phyloP scores from a whole-genome alignment of 2,329 filamentous ascomycete genomes.

The Cercospora beticola region DNA sequence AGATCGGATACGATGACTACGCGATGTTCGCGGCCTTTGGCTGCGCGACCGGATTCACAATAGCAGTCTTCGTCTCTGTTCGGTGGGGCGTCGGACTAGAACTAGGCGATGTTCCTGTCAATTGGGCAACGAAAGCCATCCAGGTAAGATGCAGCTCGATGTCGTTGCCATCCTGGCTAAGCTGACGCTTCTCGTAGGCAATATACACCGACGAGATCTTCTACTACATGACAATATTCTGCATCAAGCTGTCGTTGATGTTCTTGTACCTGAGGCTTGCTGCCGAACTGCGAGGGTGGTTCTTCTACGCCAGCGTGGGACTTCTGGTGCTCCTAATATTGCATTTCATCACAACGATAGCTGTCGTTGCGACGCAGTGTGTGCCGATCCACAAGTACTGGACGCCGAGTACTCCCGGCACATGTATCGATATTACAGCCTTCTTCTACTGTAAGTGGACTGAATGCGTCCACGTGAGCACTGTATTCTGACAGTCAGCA shows the following conservation, averaged over 20 bases:
- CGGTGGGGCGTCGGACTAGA: slow-evolving; percentile 29
- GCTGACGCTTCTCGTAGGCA: slow-evolving; percentile 19
- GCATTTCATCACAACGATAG: slow-evolving; percentile 38
- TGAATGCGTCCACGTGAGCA: background rate
- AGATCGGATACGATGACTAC: slow-evolving; percentile 27
- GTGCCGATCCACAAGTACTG: slow-evolving; percentile 39
- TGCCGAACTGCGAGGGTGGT: slow-evolving; percentile 26
- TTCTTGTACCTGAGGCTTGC: slow-evolving; percentile 43
- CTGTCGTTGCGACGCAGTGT: slow-evolving; percentile 41
- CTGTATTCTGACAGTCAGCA: slow-evolving; percentile 4
- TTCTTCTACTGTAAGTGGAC: slow-evolving; percentile 36
- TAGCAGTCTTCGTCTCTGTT: slow-evolving; percentile 23
- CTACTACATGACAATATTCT: slow-evolving; percentile 44
- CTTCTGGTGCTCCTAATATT: slow-evolving; percentile 39
- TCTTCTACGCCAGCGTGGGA: slow-evolving; percentile 31
- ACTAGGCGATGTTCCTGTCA: slow-evolving; percentile 17
- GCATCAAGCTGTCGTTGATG: slow-evolving; percentile 43
- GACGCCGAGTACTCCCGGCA: slow-evolving; percentile 30
- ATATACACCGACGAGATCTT: slow-evolving; percentile 37
- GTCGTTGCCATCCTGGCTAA: background rate
- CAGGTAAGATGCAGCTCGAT: slow-evolving; percentile 13
- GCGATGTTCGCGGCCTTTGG: slow-evolving; percentile 26
- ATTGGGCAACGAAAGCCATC: slow-evolving; percentile 25
- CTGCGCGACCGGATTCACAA: slow-evolving; percentile 23
- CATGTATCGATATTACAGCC: slow-evolving; percentile 38